A percentile compares a stretch with the other conserved stretches of the same genome.
These are phyloP conservation scores for Ogataea allantospora DNA, from an alignment of 805 yeast species.

Conservation along the genomic window DNA sequence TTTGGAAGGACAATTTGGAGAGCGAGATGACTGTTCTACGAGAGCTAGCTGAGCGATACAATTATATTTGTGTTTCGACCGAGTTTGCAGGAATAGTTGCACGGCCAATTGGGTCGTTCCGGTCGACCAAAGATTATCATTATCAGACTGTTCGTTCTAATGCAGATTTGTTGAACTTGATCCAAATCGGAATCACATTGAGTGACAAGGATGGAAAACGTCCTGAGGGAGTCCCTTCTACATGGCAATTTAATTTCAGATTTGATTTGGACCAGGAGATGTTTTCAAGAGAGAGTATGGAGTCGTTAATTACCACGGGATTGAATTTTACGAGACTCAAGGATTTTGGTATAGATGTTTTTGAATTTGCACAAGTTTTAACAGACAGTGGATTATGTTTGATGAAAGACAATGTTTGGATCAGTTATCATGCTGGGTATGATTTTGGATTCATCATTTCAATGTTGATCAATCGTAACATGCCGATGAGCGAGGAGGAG, in stretches of 20 bases:
- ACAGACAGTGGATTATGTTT: conserved; percentile 84
- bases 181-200: conserved; percentile 81
- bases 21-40: conserved; percentile 64
- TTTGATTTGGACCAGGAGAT: conserved; percentile 77
- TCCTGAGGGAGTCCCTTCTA: conserved; percentile 63
- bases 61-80: conserved; percentile 70
- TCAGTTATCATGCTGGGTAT: conserved; percentile 90
- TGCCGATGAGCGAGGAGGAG: conserved; percentile 80
- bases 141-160: conserved; percentile 93
- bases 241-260: conserved; percentile 96
- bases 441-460: conserved; percentile 89
- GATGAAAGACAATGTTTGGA: conserved; percentile 74
- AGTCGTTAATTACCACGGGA: conserved; percentile 77
- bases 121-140: conserved; percentile 87
- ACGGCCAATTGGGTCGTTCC: conserved; percentile 91
- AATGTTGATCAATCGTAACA: conserved; percentile 65
- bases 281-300: conserved; percentile 84
- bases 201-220: conserved; percentile 67
- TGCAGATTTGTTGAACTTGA: conserved; percentile 79
- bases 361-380: conserved; percentile 78
- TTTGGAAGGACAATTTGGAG: conserved; percentile 69
- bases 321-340: conserved; percentile 75
- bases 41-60: conserved; percentile 53
- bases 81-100: conserved; percentile 97
- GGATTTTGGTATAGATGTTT: conserved; percentile 72